A percentile compares a stretch with the other conserved stretches of the same genome.
Conservation (phyloP, 257 asterid genomes). For the Phtheirospermum japonicum region DNA sequence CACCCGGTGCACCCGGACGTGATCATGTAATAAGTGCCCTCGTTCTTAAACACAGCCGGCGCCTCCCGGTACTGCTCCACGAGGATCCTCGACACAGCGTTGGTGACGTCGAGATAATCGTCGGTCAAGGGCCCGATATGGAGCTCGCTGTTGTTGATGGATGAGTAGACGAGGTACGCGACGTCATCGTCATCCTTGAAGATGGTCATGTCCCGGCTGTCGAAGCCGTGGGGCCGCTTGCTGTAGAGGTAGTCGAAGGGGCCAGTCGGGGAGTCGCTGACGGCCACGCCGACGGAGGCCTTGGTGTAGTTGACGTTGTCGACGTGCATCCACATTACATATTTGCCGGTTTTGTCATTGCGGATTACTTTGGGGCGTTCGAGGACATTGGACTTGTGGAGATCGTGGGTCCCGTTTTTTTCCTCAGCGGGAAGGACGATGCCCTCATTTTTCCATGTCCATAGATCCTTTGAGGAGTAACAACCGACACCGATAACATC, state of each 20-base stretch:
- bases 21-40: conserved; percentile 88
- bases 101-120: conserved; percentile 59
- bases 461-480: conserved; percentile 88
- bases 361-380: conserved; percentile 98
- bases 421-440: conserved; percentile 79
- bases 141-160: conserved; percentile 84
- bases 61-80: conserved; percentile 90
- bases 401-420: conserved; percentile 69
- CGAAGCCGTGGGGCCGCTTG: conserved; percentile 81
- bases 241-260: conserved; percentile 80
- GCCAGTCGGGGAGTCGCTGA: conserved; percentile 68
- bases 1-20: conserved; percentile 97
- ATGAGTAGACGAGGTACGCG: conserved; percentile 86
- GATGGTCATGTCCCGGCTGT: conserved; percentile 94
- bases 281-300: conserved; percentile 82
- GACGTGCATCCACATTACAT: conserved; percentile 98
- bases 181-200: conserved; percentile 78
- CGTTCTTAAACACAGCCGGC: conserved; percentile 84
- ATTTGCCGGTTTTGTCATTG: conserved; percentile 61
- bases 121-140: conserved; percentile 71
- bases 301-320: conserved; percentile 90
- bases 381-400: conserved; percentile 74
- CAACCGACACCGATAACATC: conserved; percentile 96
- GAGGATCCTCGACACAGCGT: conserved; percentile 52
- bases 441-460: conserved; percentile 97